Base-by-base conservation (phyloP, 2,329 filamentous ascomycete genomes). In the Aspergillus cejpii region DNA sequence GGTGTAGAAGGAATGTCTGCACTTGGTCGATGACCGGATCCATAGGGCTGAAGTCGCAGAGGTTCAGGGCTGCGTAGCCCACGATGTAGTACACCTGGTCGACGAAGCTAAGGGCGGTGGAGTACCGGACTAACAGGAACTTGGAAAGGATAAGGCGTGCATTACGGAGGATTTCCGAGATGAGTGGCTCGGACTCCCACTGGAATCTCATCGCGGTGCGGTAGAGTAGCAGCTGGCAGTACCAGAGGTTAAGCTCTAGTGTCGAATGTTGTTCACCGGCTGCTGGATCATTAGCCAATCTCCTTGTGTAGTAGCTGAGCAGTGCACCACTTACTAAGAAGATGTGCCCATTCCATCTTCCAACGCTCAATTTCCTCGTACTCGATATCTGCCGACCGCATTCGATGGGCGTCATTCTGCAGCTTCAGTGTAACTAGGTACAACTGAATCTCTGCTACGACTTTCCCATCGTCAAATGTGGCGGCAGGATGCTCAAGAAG, bases 221-320 rank as follows among this genome's bases (percentile, higher is more conserved):
- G 45, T 64, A 53, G 2, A 65, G 58, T 17, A 65, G 59, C n/a
- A 64, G 56, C 39, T 65, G 59, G 39, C 61, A 64, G 49, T 63
- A 65, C 59, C 58, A 62, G 37, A 64, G 50, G 44, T 58, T 61
- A n/a, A 64, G 54, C 24, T 63, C 59, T 27, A 64, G 49, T 11
- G 60, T 60, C n/a, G 59, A 63, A 24, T 55, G 53, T 21, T 52
- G 54, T 44, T 58, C 58, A 17, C 54, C 57, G 11, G 55, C 60
- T 62, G 42, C 34, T 10, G 10, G 3, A 20, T 37, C 34, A 19
- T 55, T 43, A 48, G 39, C 37, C 17, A 14, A 17, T 17, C 26
- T 39, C 21, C 10, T 10, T 12, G 15, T 6, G 2, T 20, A 10
- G 11, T 5, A 1, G 12, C 7, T 5, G 14, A n/a, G 34, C 14